Evolutionary conservation across 2,329 filamentous ascomycete species (phyloP).

Genomic region (Xylariaceae sp.): DNA sequence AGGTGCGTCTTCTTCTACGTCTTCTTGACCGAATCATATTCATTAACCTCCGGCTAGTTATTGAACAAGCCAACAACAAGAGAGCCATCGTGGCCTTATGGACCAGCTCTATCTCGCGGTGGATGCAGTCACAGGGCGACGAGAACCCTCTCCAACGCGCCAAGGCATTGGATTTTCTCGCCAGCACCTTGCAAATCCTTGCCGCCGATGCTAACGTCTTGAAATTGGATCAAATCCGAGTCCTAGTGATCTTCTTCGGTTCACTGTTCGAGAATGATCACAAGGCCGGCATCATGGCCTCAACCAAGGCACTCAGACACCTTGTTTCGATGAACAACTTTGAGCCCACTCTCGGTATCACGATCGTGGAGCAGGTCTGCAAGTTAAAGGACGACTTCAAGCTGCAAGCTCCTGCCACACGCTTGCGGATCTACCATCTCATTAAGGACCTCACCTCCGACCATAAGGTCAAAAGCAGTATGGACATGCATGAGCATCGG

Average conservation of each 20-base stretch:
- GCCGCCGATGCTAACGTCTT: constrained; percentile 33
- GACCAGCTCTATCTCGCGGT: constrained; percentile 51
- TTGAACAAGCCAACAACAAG: constrained; percentile 40
- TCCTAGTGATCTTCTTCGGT: constrained; percentile 51
- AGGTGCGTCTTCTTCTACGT: constrained; percentile 1
- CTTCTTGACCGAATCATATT: background rate
- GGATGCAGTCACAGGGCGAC: constrained; percentile 43
- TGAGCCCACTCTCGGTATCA: constrained; percentile 42
- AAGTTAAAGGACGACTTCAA: constrained; percentile 54
- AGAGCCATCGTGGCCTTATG: constrained; percentile 48
- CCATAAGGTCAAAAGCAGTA: background rate
- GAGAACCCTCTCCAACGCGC: constrained; percentile 48
- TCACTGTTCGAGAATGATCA: constrained; percentile 56
- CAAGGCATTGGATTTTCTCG: constrained; percentile 54
- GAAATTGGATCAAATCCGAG: constrained; percentile 47
- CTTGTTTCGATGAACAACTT: constrained; percentile 48
- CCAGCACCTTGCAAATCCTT: constrained; percentile 47
- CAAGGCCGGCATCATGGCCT: constrained; percentile 53
- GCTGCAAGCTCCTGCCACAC: constrained; percentile 46
- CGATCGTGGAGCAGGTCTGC: constrained; percentile 46
- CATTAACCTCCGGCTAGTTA: constrained; percentile 34
- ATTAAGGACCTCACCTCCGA: constrained; percentile 41
- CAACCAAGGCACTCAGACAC: constrained; percentile 47
- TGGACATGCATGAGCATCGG: no score
- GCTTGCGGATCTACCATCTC: constrained; percentile 48